These are phyloP conservation scores for Ensete glaucum DNA, from an alignment of 176 grass and related monocot genomes.

Conservation along the genomic window DNA sequence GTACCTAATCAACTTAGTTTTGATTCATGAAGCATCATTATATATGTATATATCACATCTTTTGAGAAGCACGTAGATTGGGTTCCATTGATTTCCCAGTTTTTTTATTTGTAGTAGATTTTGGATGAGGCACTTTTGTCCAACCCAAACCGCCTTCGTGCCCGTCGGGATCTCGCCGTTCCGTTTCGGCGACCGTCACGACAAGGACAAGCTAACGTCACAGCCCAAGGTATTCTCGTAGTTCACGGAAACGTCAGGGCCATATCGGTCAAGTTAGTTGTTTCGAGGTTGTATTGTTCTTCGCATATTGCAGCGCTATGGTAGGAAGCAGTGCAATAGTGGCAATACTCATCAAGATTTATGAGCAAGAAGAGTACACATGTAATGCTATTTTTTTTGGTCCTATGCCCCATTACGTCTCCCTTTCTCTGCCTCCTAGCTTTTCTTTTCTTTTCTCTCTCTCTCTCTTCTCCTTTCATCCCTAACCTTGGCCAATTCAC, in stretches of 20 bases:
- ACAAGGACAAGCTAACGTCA: not conserved
- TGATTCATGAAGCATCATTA: no score
- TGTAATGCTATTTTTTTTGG: not conserved
- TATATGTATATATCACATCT: no score
- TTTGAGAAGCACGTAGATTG: no score
- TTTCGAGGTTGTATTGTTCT: not conserved
- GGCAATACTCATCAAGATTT: not conserved
- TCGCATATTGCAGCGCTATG: not conserved
- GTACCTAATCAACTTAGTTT: no score
- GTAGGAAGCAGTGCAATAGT: not conserved
- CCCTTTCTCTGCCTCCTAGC: slow-evolving; percentile 4
- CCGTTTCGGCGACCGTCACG: not conserved
- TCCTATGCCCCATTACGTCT: not conserved
- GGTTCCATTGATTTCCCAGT: no score
- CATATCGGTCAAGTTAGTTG: not conserved
- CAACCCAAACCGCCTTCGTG: not conserved
- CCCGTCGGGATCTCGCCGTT: no score
- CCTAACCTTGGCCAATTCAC: slow-evolving; percentile 11
- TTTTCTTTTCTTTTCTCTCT: slow-evolving; percentile 28
- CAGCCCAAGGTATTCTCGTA: not conserved
- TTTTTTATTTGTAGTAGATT: no score
- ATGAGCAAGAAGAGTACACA: not conserved
- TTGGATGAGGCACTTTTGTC: not conserved
- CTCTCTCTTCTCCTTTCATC: slow-evolving; percentile 7
- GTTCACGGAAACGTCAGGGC: not conserved